Evolutionary conservation across 1,284 basidiomycete species (phyloP), one percentile per base, ranked within the genome.

Genomic region (Mycosarcoma mackinlayi): DNA sequence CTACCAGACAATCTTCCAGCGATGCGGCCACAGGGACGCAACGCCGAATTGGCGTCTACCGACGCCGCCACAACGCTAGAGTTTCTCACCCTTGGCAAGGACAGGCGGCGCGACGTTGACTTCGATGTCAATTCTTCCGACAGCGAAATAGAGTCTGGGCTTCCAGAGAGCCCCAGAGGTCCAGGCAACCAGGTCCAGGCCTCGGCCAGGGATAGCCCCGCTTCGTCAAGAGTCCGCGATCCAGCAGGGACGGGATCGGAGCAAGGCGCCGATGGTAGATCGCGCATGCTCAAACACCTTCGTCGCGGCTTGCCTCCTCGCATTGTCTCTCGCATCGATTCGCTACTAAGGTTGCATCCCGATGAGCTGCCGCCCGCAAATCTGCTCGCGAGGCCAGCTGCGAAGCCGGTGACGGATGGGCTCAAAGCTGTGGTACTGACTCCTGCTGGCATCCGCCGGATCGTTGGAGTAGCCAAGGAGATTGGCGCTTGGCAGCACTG

Each of bases 401-500:
- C 39, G 8, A 51, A 63, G 24, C 35, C 40, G 3, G 40, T 70
- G 18, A 65, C 67, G 24, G 58, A 64, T 5, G 54, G 57, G 11
- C 57, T 70, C 46, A 56, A 42, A 50, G 40, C 51, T 16, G 49
- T 45, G 16, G 39, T 19, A 16, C 57, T 70, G 10, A 38, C 62
- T 9, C 16, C 61, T 8, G 10, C 41, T n/a, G 39, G 50, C 4
- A 54, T 74, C 3, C 55, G 54, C 6, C 44, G 60, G n/a, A 44
- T 64, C 16, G 55, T 74, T 11, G 45, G 31, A 7, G 50, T 74
- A 7, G 66, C 61, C 14, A 67, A 62, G 24, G 72, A 74, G 40
- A 70, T 70, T 16, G 68, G 67, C 24, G 61, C 66, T 6, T 74
- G 72, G 72, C 72, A 74, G 52, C 72, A 74, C 27, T 65, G 67